Evolutionary conservation across 805 yeast species (phyloP).

Genomic region (Yamadazyma endophytica): DNA sequence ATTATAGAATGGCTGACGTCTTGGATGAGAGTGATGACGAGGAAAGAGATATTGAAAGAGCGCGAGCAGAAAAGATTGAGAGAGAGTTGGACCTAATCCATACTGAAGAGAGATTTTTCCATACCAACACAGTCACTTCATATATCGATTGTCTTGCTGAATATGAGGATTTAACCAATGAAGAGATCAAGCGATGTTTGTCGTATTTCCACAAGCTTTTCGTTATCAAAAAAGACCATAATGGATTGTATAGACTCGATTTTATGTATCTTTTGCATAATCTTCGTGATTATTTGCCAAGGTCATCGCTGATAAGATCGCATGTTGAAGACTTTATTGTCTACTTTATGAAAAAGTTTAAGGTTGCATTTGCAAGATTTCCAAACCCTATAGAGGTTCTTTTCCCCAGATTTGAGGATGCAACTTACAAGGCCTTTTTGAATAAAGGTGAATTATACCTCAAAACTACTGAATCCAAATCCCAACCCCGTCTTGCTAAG

Average conservation of each 20-base stretch:
- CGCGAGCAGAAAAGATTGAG: slow-evolving; percentile 37
- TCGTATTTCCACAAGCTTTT: slow-evolving; percentile 70
- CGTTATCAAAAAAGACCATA: slow-evolving; percentile 53
- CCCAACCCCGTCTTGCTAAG: slow-evolving; percentile 30
- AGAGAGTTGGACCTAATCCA: slow-evolving; percentile 42
- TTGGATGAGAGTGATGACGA: slow-evolving; percentile 33
- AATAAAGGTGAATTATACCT: slow-evolving; percentile 51
- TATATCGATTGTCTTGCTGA: slow-evolving; percentile 59
- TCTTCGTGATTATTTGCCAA: slow-evolving; percentile 44
- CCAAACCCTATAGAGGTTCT: slow-evolving; percentile 63
- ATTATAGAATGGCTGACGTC: slow-evolving; percentile 13
- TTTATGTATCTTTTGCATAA: slow-evolving; percentile 59
- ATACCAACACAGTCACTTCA: slow-evolving; percentile 59
- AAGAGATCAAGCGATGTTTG: slow-evolving; percentile 58
- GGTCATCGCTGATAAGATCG: slow-evolving; percentile 41
- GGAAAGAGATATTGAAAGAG: slow-evolving; percentile 26
- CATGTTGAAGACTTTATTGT: slow-evolving; percentile 64
- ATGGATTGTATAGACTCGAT: slow-evolving; percentile 64
- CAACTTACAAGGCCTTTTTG: slow-evolving; percentile 47
- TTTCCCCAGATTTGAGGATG: slow-evolving; percentile 53
- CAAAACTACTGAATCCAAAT: slow-evolving; percentile 11
- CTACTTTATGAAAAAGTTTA: slow-evolving; percentile 60
- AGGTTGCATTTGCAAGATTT: slow-evolving; percentile 44
- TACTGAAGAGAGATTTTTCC: slow-evolving; percentile 45
- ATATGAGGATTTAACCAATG: slow-evolving; percentile 57